Evolutionary conservation across 805 yeast genomes (phyloP).

Genomic region (Blastobotrys peoriensis): DNA sequence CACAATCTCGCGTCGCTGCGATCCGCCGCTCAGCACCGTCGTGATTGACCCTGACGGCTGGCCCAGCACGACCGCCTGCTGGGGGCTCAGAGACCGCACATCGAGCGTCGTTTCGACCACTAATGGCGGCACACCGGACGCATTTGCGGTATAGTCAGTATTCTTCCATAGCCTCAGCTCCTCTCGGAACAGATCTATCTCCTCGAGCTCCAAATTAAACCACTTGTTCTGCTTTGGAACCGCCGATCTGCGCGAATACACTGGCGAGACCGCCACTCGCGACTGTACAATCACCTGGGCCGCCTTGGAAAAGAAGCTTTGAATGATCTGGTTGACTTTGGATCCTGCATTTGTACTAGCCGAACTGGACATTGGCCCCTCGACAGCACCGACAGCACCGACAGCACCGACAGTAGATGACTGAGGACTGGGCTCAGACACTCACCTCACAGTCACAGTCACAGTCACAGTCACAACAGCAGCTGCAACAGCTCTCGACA

Average conservation of each 20-base stretch:
- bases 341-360: neutral
- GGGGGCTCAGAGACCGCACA: constrained; percentile 47
- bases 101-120: constrained; percentile 81
- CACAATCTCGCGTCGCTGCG: constrained; percentile 75
- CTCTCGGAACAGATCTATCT: constrained; percentile 39
- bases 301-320: constrained; percentile 37
- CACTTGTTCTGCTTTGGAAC: constrained; percentile 15
- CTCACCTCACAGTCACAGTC: no score
- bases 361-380: neutral
- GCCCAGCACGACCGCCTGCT: constrained; percentile 52
- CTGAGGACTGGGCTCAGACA: no score
- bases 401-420: no score
- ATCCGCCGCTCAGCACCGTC: constrained; percentile 49
- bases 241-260: constrained; percentile 17
- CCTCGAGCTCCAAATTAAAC: constrained; percentile 37
- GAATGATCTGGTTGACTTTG: constrained; percentile 25
- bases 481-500: no score
- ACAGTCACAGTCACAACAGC: no score
- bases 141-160: constrained; percentile 20
- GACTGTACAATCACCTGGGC: constrained; percentile 33
- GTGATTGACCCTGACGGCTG: constrained; percentile 45
- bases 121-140: constrained; percentile 56
- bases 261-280: constrained; percentile 23
- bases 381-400: no score
- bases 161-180: constrained; percentile 59